Evolutionary conservation across 306 rosid genomes (phyloP), one percentile per base, ranked within the genome.

Genomic region (Biancaea sappan): DNA sequence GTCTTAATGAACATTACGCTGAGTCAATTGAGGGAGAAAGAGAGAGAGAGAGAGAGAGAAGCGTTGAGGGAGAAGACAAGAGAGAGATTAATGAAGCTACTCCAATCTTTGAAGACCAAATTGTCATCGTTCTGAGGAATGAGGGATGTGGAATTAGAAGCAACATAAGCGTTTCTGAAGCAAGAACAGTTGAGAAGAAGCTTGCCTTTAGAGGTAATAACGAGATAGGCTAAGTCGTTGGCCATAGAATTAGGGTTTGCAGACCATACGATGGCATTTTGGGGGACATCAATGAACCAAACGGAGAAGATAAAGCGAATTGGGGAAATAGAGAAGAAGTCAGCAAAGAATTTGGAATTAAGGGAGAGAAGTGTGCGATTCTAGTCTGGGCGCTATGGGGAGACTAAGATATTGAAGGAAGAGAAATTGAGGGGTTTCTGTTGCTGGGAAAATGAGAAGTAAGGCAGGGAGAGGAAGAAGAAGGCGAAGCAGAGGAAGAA

Each of bases 281-380:
- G 8, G 15, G 89, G 79, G 51, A 80, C 24, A 24, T 79, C 66
- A 24, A 41, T 8, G 82, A 67, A 88, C 89, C 90, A 87, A 54
- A 91, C 46, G 10, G 94, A 88, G 90, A 91, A 91, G 26, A 56
- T 75, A 87, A 62, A 88, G 74, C 32, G 80, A 34, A 73, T 75
- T 31, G 4, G 22, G 32, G 92, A 77, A 6, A 47, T 16, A 51
- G 14, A 64, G 3, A 9, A 47, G 61, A 91, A 91, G 3, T 94
- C 97, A 3, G 97, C 90, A 14, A 83, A 51, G 89, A 91, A 91
- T 38, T 61, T 43, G 29, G 81, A 73, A 77, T 85, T 82, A 14
- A 76, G 83, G 13, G 97, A 91, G 58, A 65, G 18, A 25, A 91
- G 84, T 60, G 48, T 77, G n/a, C 0, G 81, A 72, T 85, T 85